Base-by-base conservation (phyloP, 768 basidiomycete species). In the Candolleomyces eurysporus region DNA sequence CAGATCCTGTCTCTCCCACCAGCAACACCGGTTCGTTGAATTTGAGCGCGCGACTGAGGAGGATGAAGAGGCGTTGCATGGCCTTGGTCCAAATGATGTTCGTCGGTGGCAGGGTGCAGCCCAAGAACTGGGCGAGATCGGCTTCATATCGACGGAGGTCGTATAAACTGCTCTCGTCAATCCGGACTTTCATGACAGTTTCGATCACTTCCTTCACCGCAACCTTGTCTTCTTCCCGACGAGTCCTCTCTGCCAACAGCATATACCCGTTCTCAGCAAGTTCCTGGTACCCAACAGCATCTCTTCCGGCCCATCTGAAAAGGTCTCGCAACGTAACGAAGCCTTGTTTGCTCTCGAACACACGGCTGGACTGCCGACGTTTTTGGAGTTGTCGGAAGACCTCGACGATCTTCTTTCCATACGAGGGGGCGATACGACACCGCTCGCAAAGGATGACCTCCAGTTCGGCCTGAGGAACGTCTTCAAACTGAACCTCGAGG, bases 251-350 rank as follows among this genome's bases (percentile, higher is more conserved):
- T 0, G 94, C 97, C 13, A 99, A 79, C 11, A 99, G 81, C 96
- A 99, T 98, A 75, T 94, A 98, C 0, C 97, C 97, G 65, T 98
- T 93, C 66, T 95, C 88, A 0, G 96, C 97, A 58, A 99, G 80
- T 68, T 97, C 90, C 68, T 97, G 92, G 71, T 94, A 94, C 9
- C 91, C 89, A 53, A 92, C 77, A 1, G 95, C 94, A 60, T 92
- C 92, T 60, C 97, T 80, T 4, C 89, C 90, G 7, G 95, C 97
- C 97, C 97, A 99, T 48, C 97, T 87, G 76, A 99, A 99, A 17
- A 99, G 78, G 71, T 99, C 97, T 45, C 97, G 92, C 4, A 99
- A 83, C 1, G 97, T 99, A 0, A 93, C 97, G 69, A 98, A 99
- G 0, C 95, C 91, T 53, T 96, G 91, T 73, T 96, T 98, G 70